Conservation (phyloP, 139 green algal genomes). For the Micromonas pusilla region DNA sequence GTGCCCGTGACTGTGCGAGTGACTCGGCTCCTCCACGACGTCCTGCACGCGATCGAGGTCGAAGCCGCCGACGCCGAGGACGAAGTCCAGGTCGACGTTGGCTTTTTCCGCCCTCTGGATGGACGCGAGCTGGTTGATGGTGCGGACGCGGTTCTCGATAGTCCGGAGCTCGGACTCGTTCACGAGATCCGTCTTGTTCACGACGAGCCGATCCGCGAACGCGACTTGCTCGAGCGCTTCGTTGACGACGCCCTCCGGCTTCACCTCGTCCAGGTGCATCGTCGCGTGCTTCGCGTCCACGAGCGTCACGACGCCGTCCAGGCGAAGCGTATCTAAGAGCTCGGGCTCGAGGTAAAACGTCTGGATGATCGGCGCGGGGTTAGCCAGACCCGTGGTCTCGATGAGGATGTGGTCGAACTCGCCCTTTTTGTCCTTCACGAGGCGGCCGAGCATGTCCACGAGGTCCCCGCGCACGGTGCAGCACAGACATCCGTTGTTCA, state of each 20-base stretch:
- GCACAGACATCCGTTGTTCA: constrained; percentile 95
- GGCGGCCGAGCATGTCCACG: constrained; percentile 3
- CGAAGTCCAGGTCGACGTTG: constrained; percentile 75
- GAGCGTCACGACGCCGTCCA: constrained; percentile 84
- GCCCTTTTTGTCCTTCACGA: constrained; percentile 26
- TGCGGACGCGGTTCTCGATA: constrained; percentile 18
- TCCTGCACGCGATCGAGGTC: constrained; percentile 80
- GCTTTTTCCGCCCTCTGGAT: constrained; percentile 44
- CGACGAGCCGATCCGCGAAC: constrained; percentile 85
- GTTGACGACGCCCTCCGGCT: constrained; percentile 64
- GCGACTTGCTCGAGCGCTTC: constrained; percentile 92
- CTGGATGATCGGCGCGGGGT: constrained; percentile 85
- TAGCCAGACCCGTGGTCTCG: constrained; percentile 92
- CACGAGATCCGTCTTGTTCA: constrained; percentile 74
- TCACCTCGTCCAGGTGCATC: constrained; percentile 57
- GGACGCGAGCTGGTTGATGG: constrained; percentile 79
- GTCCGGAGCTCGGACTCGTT: constrained; percentile 1
- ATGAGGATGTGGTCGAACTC: constrained; percentile 82
- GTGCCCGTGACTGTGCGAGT: constrained; percentile 42
- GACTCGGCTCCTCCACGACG: constrained; percentile 47
- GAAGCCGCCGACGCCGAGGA: constrained; percentile 89
- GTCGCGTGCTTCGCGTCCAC: constrained; percentile 56
- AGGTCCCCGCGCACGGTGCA: constrained; percentile 66
- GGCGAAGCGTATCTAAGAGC: constrained; percentile 40
- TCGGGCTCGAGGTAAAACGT: constrained; percentile 79